phyloP scores from a whole-genome alignment of 2,329 filamentous ascomycete genomes.

The Botrytis fragariae region DNA sequence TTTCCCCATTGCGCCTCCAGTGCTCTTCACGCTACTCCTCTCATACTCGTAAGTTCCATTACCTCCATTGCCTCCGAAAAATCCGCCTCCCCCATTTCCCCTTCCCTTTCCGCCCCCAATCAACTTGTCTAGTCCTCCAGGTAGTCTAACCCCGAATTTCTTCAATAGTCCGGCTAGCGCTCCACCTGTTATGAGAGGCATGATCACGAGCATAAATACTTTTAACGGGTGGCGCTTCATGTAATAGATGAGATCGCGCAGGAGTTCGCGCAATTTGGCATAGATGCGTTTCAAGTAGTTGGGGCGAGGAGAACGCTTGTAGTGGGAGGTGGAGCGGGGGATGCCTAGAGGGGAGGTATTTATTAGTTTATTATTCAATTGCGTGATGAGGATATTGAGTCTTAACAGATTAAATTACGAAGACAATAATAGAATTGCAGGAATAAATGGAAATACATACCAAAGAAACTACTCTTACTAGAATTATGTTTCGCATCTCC shows the following conservation, averaged over 20 bases:
- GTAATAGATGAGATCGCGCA: conserved; percentile 79
- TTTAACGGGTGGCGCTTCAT: conserved; percentile 81
- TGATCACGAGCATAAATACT: conserved; percentile 80
- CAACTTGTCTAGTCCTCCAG: conserved; percentile 59
- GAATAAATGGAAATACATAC: conserved; percentile 1
- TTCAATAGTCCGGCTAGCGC: conserved; percentile 74
- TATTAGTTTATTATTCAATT: neutral
- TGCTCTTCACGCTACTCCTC: conserved; percentile 29
- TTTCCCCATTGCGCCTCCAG: conserved; percentile 26
- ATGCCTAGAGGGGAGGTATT: neutral
- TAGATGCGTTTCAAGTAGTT: conserved; percentile 74
- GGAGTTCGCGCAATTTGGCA: conserved; percentile 71
- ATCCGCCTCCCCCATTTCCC: neutral
- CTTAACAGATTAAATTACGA: neutral
- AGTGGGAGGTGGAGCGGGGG: conserved; percentile 50
- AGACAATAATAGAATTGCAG: no score
- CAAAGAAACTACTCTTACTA: conserved; percentile 45
- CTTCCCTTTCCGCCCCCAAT: conserved; percentile 42
- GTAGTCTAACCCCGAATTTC: conserved; percentile 76
- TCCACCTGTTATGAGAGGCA: conserved; percentile 84
- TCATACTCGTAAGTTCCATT: conserved; percentile 18
- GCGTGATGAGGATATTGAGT: neutral
- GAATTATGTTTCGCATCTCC: conserved; percentile 43
- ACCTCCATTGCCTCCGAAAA: neutral
- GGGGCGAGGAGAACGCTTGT: conserved; percentile 77